Evolutionary conservation across 169 alveolate genomes (phyloP).

Genomic region (Plasmodium vivax): DNA sequence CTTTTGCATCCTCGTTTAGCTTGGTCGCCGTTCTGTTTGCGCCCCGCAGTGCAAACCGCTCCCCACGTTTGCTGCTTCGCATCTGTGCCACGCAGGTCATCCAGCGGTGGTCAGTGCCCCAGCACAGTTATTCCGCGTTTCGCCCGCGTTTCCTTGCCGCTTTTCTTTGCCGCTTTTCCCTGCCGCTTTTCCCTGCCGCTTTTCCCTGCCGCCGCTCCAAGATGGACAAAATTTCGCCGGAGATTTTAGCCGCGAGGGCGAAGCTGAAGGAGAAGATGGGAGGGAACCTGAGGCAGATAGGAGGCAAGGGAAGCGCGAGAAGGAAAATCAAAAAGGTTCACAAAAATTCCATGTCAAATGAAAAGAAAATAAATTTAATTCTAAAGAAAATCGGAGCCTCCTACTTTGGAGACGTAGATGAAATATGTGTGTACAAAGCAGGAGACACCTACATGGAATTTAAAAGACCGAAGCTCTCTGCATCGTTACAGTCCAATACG

Average conservation of each 20-base stretch:
- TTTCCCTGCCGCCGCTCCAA: neutral
- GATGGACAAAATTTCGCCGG: slow-evolving; percentile 87
- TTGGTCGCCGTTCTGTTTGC: neutral
- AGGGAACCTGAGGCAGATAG: slow-evolving; percentile 91
- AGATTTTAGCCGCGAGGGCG: slow-evolving; percentile 93
- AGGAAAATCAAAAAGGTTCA: slow-evolving; percentile 93
- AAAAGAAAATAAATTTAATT: slow-evolving; percentile 92
- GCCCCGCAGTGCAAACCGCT: neutral
- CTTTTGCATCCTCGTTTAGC: neutral
- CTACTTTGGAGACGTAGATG: slow-evolving; percentile 95
- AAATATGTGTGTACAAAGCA: slow-evolving; percentile 95
- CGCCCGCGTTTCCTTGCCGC: no score
- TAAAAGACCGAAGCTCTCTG: slow-evolving; percentile 93
- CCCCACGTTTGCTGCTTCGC: neutral
- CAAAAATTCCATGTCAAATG: slow-evolving; percentile 91
- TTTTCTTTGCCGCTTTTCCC: neutral
- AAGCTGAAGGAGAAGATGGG: slow-evolving; percentile 94
- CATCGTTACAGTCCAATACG: slow-evolving; percentile 95
- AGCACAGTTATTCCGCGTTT: neutral
- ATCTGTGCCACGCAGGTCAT: neutral
- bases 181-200: neutral
- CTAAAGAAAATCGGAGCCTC: slow-evolving; percentile 94
- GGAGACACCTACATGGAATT: slow-evolving; percentile 94
- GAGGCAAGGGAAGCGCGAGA: slow-evolving; percentile 97
- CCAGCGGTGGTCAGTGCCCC: neutral